Evolutionary conservation across 139 green algal genomes (phyloP), one percentile per base, ranked within the genome.

Genomic region (Micractinium conductrix): DNA sequence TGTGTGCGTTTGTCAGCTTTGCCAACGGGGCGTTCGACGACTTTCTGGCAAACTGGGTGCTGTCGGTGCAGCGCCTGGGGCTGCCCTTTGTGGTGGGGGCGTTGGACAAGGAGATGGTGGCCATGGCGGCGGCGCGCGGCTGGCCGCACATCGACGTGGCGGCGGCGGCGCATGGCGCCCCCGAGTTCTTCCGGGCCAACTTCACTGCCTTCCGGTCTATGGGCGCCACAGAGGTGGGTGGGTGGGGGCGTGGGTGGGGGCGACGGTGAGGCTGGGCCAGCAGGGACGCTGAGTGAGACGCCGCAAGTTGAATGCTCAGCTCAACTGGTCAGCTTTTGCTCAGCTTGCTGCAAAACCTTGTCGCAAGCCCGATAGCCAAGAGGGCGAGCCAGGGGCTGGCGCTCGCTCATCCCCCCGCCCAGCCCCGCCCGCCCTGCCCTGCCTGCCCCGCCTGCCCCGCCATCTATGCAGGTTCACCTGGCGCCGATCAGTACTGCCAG

Each of bases 1-100:
- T n/a, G n/a, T n/a, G n/a, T n/a, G n/a, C 68, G 4, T 74, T 74
- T 33, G 38, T 74, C 37, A 74, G 38, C 37, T 74, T 74, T 74
- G 68, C 38, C 14, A 74, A 74, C 68, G 68, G 38, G 21, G 68
- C 68, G 38, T 74, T 74, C 38, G 33, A 30, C 68, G 38, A 45
- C 68, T 74, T 74, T 19, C 28, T 78, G 44, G 30, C 28, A 2
- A 78, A 78, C 43, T 78, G 71, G 71, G 42, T 58, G 71, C 4
- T 37, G 24, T 50, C 35, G 14, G 30, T 78, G 28, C 42, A 40
- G 43, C 71, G 71, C 24, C 43, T 78, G 71, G 71, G 71, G 24
- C 71, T 78, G 71, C 71, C 71, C 43, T 78, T 78, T 60, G 42
- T 78, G 68, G 68, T 74, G 68, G 68, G 68, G 4, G 68, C 68